A percentile compares a stretch with the other conserved stretches of the same genome.
phyloP scores from a whole-genome alignment of 1,284 basidiomycete genomes.

The Leccinum pallidistipes region DNA sequence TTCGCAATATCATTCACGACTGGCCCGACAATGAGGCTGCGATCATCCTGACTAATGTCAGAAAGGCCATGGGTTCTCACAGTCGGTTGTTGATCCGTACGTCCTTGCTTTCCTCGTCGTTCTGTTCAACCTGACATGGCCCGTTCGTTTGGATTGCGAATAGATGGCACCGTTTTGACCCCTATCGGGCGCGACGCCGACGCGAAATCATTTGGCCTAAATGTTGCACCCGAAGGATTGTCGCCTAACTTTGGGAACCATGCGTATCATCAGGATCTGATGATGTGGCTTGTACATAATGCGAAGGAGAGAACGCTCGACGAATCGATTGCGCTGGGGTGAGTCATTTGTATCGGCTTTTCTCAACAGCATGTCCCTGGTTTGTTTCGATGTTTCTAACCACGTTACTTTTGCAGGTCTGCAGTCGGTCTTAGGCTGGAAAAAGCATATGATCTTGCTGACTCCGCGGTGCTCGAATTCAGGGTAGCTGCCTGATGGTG shows the following conservation, averaged over 20 bases:
- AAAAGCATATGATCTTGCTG: constrained; percentile 29
- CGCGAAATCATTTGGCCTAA: constrained; percentile 9
- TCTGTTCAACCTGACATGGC: neutral
- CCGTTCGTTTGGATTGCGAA: neutral
- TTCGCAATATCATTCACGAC: constrained; percentile 31
- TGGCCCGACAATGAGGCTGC: constrained; percentile 27
- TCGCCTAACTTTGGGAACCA: constrained; percentile 33
- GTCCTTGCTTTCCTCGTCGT: neutral
- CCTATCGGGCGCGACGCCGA: constrained; percentile 7
- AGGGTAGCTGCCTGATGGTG: constrained; percentile 12
- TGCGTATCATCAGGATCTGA: constrained; percentile 31
- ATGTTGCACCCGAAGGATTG: constrained; percentile 30
- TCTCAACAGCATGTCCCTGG: neutral
- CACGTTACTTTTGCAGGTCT: constrained; percentile 8
- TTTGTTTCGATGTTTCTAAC: neutral
- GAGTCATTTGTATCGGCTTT: constrained; percentile 1
- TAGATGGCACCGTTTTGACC: constrained; percentile 25
- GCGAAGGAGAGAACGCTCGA: constrained; percentile 28
- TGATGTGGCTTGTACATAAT: constrained; percentile 30
- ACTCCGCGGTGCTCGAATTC: constrained; percentile 28
- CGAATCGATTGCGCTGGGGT: constrained; percentile 24
- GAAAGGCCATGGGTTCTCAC: constrained; percentile 22
- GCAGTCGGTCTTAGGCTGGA: constrained; percentile 24
- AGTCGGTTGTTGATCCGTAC: constrained; percentile 32
- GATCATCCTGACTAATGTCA: constrained; percentile 22